Evolutionary conservation across 2,329 filamentous ascomycete species (phyloP).

Genomic region (Pyrenophora teres): DNA sequence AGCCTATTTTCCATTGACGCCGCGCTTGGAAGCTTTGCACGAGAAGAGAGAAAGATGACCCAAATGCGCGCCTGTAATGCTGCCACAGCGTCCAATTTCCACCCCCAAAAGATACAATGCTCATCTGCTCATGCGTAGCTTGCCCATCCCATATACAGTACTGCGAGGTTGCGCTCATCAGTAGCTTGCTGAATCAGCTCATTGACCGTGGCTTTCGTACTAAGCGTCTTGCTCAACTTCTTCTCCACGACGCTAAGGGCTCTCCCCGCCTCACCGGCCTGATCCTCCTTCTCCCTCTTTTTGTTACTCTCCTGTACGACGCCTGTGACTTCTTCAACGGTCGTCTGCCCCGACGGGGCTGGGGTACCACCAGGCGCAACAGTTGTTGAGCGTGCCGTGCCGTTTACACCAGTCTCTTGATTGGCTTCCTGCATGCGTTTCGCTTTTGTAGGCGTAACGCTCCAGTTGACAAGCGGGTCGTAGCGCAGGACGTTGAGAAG

Average conservation of each 20-base stretch:
- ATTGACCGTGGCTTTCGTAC: constrained; percentile 93
- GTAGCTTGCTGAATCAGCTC: constrained; percentile 95
- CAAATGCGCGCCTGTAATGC: background rate
- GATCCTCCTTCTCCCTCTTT: constrained; percentile 56
- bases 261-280: constrained; percentile 82
- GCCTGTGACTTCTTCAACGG: constrained; percentile 29
- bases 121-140: constrained; percentile 33
- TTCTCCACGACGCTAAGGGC: constrained; percentile 92
- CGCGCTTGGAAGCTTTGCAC: background rate
- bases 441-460: constrained; percentile 72
- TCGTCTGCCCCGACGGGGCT: constrained; percentile 28
- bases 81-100: too few species aligned
- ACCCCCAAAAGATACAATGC: too few species aligned
- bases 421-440: constrained; percentile 68
- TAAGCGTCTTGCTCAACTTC: constrained; percentile 92
- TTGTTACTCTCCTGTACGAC: constrained; percentile 38
- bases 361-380: constrained; percentile 37
- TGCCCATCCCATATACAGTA: constrained; percentile 64
- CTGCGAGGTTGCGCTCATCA: constrained; percentile 88
- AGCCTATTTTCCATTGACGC: background rate
- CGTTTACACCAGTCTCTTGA: constrained; percentile 55
- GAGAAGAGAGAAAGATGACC: background rate
- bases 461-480: constrained; percentile 96
- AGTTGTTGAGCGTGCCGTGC: constrained; percentile 37
- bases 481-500: constrained; percentile 97